Evolutionary conservation across 1,139 yeast species (phyloP), one percentile per base, ranked within the genome.

Genomic region (Pneumocystis sp.): DNA sequence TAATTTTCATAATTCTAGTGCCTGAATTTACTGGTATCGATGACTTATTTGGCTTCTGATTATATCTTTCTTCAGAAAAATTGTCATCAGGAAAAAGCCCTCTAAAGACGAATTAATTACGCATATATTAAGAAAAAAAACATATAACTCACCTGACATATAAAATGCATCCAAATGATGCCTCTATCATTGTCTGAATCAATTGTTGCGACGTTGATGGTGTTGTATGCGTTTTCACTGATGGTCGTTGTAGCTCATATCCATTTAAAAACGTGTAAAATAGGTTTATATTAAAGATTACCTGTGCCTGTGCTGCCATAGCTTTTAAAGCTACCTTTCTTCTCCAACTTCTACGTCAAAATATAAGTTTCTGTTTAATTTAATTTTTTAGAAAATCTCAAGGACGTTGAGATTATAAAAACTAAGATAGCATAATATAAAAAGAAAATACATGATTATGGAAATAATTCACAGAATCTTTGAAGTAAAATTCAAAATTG

Each of bases 1-100:
- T 74, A 59, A 83, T 71, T 10, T 79, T 78, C 70, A 82, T 83
- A 12, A 81, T 65, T 8, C 69, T 64, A 42, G 67, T 64, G 2
- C 65, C 64, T 8, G 66, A 60, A 29, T 78, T 66, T 75, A 77
- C 25, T 81, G 75, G 4, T 25, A n/a, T n/a, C 1, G 45, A 56
- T 10, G 45, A 8, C 21, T 34, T 34, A 42, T 6, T 40, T 7
- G 31, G 17, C n/a, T 50, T 50, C 25, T 50, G 57, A 4, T 50
- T 50, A 25, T 50, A 68, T 59, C 69, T 65, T 21, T 68, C 70
- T 59, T 70, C 71, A 50, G 59, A 61, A 64, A 65, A 70, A 63
- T 65, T 67, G 62, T 69, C 70, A 45, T 70, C 71, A 3, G 66
- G 65, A 59, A 68, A 68, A 15, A 67, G 63, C 37, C 70, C 57